A percentile compares a stretch with the other conserved stretches of the same genome.
These are phyloP conservation scores for Parasitella parasitica DNA, from an alignment of 371 early-diverging fungal species.

Conservation along the genomic window DNA sequence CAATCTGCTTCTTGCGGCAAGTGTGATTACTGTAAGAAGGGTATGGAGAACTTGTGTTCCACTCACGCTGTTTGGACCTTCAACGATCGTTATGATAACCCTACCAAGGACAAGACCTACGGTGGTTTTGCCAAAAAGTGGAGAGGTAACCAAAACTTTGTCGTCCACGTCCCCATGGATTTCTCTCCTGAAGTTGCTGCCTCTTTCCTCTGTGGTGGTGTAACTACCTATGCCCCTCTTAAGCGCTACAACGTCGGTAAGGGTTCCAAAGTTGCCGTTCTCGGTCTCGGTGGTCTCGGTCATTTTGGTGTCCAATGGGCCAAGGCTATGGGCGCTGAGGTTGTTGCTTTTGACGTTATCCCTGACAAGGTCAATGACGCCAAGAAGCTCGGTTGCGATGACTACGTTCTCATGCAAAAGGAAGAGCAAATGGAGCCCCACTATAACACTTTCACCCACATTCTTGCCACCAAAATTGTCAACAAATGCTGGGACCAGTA, in stretches of 20 bases:
- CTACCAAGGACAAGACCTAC: conserved; percentile 55
- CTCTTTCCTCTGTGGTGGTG: conserved; percentile 48
- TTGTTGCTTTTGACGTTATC: conserved; percentile 69
- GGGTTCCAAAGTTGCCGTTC: conserved; percentile 64
- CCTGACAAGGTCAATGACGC: conserved; percentile 68
- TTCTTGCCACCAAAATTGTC: conserved; percentile 46
- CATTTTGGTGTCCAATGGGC: conserved; percentile 68
- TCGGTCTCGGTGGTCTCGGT: conserved; percentile 79
- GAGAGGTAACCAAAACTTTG: conserved; percentile 53
- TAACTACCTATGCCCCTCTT: conserved; percentile 64
- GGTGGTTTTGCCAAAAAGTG: conserved; percentile 68
- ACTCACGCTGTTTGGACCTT: conserved; percentile 56
- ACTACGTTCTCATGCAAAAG: conserved; percentile 41
- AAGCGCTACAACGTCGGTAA: conserved; percentile 45
- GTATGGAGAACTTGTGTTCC: conserved; percentile 38
- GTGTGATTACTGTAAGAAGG: conserved; percentile 32
- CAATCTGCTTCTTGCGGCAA: conserved; percentile 50
- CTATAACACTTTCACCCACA: conserved; percentile 26
- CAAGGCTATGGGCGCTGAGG: conserved; percentile 61
- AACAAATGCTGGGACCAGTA: conserved; percentile 37
- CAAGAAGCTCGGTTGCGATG: conserved; percentile 65
- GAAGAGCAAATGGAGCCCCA: conserved; percentile 20
- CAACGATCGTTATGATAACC: conserved; percentile 60
- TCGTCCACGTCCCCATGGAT: conserved; percentile 56
- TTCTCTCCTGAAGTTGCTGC: conserved; percentile 54